Evolutionary conservation across 192 early-diverging fungal species (phyloP).

Genomic region (Funneliformis geosporum): DNA sequence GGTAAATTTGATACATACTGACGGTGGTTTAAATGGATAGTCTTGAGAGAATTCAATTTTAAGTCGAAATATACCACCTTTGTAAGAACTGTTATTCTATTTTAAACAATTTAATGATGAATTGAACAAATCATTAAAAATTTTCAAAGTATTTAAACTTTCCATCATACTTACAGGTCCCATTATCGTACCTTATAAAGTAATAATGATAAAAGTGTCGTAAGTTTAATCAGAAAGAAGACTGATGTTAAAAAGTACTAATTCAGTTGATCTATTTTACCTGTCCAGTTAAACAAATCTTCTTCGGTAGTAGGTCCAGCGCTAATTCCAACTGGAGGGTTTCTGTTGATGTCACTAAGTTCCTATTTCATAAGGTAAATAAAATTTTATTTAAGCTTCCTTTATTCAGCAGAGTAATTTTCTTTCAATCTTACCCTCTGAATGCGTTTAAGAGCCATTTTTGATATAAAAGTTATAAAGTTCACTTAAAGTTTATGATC

Average conservation of each 20-base stretch:
- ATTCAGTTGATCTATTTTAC: constrained; percentile 33
- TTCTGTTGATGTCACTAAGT: constrained; percentile 63
- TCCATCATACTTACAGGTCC: constrained; percentile 56
- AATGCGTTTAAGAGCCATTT: constrained; percentile 34
- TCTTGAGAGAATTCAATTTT: constrained; percentile 71
- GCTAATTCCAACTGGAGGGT: constrained; percentile 57
- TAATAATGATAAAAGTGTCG: background rate
- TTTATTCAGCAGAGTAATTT: too few species aligned
- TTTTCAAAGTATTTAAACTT: background rate
- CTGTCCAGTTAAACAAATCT: constrained; percentile 70
- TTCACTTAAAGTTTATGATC: too few species aligned
- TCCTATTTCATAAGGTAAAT: constrained; percentile 46
- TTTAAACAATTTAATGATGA: constrained; percentile 14
- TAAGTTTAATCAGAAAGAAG: background rate
- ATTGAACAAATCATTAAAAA: background rate
- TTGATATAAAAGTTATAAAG: background rate
- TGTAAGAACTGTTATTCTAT: constrained; percentile 62
- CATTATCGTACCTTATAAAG: constrained; percentile 44
- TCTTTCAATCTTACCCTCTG: constrained; percentile 8
- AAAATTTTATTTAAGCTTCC: background rate
- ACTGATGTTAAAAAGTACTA: background rate
- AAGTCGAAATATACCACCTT: constrained; percentile 71
- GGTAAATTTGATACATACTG: constrained; percentile 42
- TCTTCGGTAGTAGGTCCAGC: constrained; percentile 58
- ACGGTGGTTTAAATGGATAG: constrained; percentile 84